Evolutionary conservation across 495 filamentous ascomycete genomes (phyloP), one percentile per base, ranked within the genome.

Genomic region (Sporormia fimetaria): DNA sequence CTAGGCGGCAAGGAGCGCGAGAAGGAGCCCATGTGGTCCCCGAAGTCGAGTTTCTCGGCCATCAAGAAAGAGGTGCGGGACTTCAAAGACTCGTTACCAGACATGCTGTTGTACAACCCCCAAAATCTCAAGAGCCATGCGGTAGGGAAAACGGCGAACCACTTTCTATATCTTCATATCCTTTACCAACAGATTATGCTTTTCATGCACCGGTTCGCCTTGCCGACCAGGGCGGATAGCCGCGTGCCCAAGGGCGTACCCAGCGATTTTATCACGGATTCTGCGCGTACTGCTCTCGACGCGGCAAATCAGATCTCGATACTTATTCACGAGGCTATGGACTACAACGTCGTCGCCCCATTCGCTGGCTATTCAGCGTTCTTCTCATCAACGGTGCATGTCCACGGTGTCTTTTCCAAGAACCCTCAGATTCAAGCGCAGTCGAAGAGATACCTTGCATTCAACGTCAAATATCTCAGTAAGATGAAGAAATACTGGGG

Each of bases 401-500:
- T 98, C 35, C 83, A 82, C 62, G 85, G 85, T 6, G 83, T 87
- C 26, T 95, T 94, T 61, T 87, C 84, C 6, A 78, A 78, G 52
- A 87, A 90, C 51, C 63, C 73, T 12, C 64, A 74, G 18, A 69
- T 93, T 21, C 81, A 92, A 55, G 71, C 71, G 9, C 72, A 76
- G 4, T 81, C 84, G 18, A 94, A 87, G 62, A 75, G 80, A 51
- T 83, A 93, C 55, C 72, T 95, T n/a, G 76, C 80, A 2, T 82
- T 77, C 42, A 95, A 93, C 28, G 79, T 95, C 46, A 79, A 81
- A 51, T 98, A 92, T 46, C 66, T 98, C 17, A 76, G 77, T 46
- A 88, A 88, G 59, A 90, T 95, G 81, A 94, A 92, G 65, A 82
- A 80, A 45, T 86, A 90, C 56, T 98, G 90, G 90, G 90, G 87